These are phyloP conservation scores for Penicillium ochrochloron DNA, from an alignment of 495 filamentous ascomycete genomes.

Conservation along the genomic window DNA sequence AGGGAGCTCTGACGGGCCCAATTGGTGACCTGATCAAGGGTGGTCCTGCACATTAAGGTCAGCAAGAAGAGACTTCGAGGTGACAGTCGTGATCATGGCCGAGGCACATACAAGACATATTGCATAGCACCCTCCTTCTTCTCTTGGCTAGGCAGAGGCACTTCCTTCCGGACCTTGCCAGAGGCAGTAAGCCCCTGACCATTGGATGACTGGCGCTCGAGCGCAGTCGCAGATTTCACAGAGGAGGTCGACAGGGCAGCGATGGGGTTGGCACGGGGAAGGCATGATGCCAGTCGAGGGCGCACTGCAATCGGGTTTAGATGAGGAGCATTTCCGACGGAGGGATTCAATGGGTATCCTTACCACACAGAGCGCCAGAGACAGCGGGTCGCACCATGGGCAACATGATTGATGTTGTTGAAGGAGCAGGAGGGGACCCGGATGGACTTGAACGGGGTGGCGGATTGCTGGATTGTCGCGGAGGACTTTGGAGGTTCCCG, in stretches of 20 bases:
- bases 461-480: conserved; percentile 25
- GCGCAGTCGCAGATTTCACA: conserved; percentile 47
- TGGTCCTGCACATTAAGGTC: conserved; percentile 62
- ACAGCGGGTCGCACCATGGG: conserved; percentile 37
- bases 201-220: conserved; percentile 50
- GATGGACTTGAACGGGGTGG: conserved; percentile 25
- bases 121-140: conserved; percentile 93
- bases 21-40: conserved; percentile 89
- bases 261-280: conserved; percentile 36
- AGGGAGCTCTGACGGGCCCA: conserved; percentile 93
- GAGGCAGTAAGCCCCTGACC: conserved; percentile 48
- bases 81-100: not conserved
- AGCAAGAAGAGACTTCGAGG: conserved; percentile 13
- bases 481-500: conserved; percentile 27
- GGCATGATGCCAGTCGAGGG: conserved; percentile 29
- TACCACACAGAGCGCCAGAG: conserved; percentile 42
- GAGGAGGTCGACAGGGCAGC: conserved; percentile 49
- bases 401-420: conserved; percentile 33
- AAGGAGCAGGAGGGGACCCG: conserved; percentile 13
- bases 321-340: not conserved
- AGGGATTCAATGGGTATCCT: not conserved
- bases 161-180: conserved; percentile 68
- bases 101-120: conserved; percentile 84
- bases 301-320: conserved; percentile 28
- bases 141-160: conserved; percentile 88